phyloP scores from a whole-genome alignment of 441 rosid species.

The Erysimum pusillum region DNA sequence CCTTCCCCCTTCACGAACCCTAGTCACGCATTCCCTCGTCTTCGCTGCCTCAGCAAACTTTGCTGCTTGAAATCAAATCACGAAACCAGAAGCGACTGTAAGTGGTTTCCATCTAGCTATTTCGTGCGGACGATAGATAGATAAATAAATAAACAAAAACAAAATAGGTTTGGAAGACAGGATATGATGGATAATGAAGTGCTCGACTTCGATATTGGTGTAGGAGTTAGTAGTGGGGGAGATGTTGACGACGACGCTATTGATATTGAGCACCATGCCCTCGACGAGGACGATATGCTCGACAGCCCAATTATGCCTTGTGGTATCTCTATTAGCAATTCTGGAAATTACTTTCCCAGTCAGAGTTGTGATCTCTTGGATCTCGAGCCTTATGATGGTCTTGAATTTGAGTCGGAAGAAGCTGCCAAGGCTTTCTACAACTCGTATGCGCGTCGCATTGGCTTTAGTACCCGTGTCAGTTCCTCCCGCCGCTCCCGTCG shows the following conservation, averaged over 20 bases:
- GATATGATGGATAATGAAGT: conserved; percentile 89
- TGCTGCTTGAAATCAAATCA: conserved; percentile 14
- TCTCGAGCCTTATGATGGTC: conserved; percentile 90
- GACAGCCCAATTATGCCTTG: conserved; percentile 56
- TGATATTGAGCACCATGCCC: conserved; percentile 59
- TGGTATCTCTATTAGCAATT: conserved; percentile 33
- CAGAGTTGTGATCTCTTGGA: conserved; percentile 63
- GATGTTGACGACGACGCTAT: conserved; percentile 68
- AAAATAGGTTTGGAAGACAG: background rate
- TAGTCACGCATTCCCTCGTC: background rate
- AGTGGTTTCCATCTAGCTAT: conserved; percentile 7
- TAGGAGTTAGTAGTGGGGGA: conserved; percentile 59
- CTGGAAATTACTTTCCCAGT: conserved; percentile 61
- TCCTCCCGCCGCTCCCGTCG: conserved; percentile 88
- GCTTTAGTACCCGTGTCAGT: conserved; percentile 94
- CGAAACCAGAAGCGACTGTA: conserved; percentile 2
- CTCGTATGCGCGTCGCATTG: conserved; percentile 86
- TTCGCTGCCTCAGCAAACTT: conserved; percentile 9
- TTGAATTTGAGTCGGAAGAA: conserved; percentile 96
- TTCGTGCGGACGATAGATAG: background rate
- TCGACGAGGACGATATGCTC: conserved; percentile 73
- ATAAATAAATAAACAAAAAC: background rate
- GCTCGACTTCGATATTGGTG: conserved; percentile 84
- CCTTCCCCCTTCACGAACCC: background rate
- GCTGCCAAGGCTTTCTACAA: conserved; percentile 92